Percentiles rank a stretch among this genome's conserved stretches.
phyloP scores from a whole-genome alignment of 139 green algal genomes.

The Asterochloris erici region DNA sequence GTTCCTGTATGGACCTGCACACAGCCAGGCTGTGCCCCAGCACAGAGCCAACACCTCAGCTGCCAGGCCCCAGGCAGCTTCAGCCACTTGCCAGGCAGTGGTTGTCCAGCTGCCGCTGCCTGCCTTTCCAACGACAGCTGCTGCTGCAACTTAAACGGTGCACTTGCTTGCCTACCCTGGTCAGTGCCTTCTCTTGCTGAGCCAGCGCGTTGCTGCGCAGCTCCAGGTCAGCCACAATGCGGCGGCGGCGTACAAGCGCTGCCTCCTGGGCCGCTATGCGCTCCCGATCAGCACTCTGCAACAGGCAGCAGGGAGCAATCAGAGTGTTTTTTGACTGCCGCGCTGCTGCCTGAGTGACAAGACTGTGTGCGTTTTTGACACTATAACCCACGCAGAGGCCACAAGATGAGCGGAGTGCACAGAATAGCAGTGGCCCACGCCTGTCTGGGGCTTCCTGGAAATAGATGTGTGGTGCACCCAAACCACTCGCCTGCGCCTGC shows the following conservation, averaged over 20 bases:
- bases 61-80: no score
- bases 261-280: slow-evolving; percentile 52
- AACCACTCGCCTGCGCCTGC: slow-evolving; percentile 30
- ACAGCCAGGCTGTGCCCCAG: no score
- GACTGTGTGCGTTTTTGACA: background rate
- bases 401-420: background rate
- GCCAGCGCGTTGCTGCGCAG: slow-evolving; percentile 32
- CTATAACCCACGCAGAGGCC: no score
- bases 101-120: no score
- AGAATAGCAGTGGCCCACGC: background rate
- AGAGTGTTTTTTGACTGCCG: background rate
- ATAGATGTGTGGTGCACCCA: background rate
- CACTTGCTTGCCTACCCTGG: background rate
- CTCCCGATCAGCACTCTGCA: slow-evolving; percentile 30
- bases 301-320: background rate
- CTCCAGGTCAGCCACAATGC: slow-evolving; percentile 55
- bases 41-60: no score
- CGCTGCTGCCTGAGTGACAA: background rate
- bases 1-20: no score
- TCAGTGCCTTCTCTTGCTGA: slow-evolving; percentile 28
- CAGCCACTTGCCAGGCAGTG: no score
- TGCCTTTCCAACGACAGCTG: no score
- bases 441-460: background rate
- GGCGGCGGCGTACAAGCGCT: slow-evolving; percentile 41
- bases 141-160: no score